Evolutionary conservation across 106 monocot genomes (phyloP), one percentile per base, ranked within the genome.

Genomic region (Acorus gramineus): DNA sequence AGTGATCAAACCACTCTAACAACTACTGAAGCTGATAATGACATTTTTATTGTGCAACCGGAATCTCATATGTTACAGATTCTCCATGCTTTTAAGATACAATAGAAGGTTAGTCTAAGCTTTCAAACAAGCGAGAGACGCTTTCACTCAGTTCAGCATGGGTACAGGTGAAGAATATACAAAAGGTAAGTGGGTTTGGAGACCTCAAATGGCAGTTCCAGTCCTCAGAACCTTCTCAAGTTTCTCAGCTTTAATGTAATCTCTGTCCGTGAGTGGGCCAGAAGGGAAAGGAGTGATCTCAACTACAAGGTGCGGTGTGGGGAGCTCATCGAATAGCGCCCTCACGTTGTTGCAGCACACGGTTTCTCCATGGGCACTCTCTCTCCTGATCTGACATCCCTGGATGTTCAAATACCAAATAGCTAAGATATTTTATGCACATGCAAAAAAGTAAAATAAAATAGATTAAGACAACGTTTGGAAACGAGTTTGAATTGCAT

Each of bases 321-420:
- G 95, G 50, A 96, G 85, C 74, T 96, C 91, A 69, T 96, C 96
- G 57, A 91, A 96, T 42, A 96, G 74, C 14, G 91, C 96, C 79
- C 96, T 82, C n/a, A 91, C 87, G 59, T 96, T 96, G 59, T 96
- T 77, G 83, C 87, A 96, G 61, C 96, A 96, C 2, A 96, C 90
- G 52, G 85, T 91, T 72, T 96, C 96, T 45, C 91, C 85, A 61
- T 96, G 96, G 11, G 91, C 91, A 76, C 69, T 96, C 66, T 96
- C 81, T 66, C 96, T 85, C 72, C 96, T 80, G 76, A 96, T 96
- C 62, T 83, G 82, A 72, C 96, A 96, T 60, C 96, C 96, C 90
- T 96, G 51, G 13, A 80, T 52, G 4, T 8, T 58, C 44, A 59
- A 62, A 52, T 42, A 55, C n/a, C 46, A 8, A 11, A 63, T 49